These are phyloP conservation scores for Prunus armeniaca DNA, from an alignment of 306 rosid genomes.

Conservation along the genomic window DNA sequence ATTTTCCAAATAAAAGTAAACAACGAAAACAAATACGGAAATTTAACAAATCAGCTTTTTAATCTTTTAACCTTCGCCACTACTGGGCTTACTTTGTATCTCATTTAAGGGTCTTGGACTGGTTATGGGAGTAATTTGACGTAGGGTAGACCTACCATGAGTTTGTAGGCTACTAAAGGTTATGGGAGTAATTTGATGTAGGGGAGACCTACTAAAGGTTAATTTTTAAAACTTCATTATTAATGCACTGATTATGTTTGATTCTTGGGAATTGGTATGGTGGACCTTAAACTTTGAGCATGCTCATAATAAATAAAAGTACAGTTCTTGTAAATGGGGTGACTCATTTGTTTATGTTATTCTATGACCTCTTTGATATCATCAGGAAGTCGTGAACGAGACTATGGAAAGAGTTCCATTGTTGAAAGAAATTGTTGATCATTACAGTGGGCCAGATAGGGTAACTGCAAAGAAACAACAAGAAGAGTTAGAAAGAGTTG, in stretches of 20 bases:
- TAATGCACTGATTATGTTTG: neutral
- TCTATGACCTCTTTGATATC: conserved; percentile 26
- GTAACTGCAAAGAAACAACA: conserved; percentile 84
- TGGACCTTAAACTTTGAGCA: neutral
- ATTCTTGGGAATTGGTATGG: neutral
- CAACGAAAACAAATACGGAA: too few species aligned
- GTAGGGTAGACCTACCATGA: neutral
- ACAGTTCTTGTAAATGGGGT: neutral
- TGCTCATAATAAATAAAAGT: neutral
- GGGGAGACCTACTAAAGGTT: neutral
- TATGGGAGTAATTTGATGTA: neutral
- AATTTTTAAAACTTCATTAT: neutral
- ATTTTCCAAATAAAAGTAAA: too few species aligned
- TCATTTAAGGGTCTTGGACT: neutral
- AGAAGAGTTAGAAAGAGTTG: conserved; percentile 79
- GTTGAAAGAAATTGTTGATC: conserved; percentile 79
- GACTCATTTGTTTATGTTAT: conserved; percentile 1
- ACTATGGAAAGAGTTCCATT: conserved; percentile 75
- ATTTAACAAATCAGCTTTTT: too few species aligned
- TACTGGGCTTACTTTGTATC: neutral
- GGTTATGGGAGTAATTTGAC: neutral
- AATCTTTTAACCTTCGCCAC: neutral
- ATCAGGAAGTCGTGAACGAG: conserved; percentile 74
- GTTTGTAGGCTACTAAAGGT: neutral
- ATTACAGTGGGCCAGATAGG: conserved; percentile 83